Base-by-base conservation (phyloP, 2,329 filamentous ascomycete genomes). In the Colletotrichum sp. region DNA sequence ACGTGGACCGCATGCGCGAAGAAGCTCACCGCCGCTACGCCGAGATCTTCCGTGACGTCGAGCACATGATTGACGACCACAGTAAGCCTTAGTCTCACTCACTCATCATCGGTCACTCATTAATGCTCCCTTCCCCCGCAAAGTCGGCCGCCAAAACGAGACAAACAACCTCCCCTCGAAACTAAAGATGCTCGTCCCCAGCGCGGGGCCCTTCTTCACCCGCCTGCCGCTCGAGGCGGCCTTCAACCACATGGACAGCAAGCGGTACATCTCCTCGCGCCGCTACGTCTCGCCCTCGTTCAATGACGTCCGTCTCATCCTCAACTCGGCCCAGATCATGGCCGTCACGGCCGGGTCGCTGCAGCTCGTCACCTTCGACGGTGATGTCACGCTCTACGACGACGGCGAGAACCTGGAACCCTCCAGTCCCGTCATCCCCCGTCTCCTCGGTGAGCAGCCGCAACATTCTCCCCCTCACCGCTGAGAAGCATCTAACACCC, bases 251-350 rank as follows among this genome's bases (percentile, higher is more conserved):
- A 97, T 98, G 85, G 97, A 99, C 83, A 86, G 90, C 74, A 93
- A 93, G 78, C 92, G 97, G 8, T 94, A 93, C 84, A 99, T 99
- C 81, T 98, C 95, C 32, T 95, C 94, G 3, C 91, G 97, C 28
- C 93, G 97, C 76, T 98, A 98, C 82, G 97, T 99, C 3, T 94
- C 96, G 1, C 97, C 97, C 0, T 98, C 95, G 2, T 99, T 99
- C 90, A 99, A 99, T 85, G 97, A 99, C 82, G 92, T 99, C 74
- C 93, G 97, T 3, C 89, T 98, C 28, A 94, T 98, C 67, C 91
- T 99, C 79, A 99, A 99, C 86, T 97, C 97, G 52, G 96, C 97
- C 21, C 97, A 99, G 85, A 89, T 96, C 75, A 96, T 98, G 93
- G 95, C 95, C 52, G 91, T 98, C n/a, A 94, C 95, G 18, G 56